phyloP scores from a whole-genome alignment of 331 rosid genomes.

The Malus hybrid region DNA sequence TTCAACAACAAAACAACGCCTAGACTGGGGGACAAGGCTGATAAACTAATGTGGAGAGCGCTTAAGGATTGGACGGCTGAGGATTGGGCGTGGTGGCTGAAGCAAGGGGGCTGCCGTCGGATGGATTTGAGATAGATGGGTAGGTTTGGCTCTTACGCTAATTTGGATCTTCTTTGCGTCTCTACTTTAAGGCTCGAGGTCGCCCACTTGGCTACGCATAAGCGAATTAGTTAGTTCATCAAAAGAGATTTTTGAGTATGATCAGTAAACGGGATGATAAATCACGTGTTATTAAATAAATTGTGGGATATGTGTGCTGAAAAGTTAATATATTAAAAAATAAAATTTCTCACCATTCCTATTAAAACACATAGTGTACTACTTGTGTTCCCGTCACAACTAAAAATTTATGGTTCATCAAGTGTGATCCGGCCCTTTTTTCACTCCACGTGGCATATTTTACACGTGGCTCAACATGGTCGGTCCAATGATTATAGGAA shows the following conservation, averaged over 20 bases:
- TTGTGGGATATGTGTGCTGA: too few relatives aligned
- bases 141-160: slow-evolving; percentile 78
- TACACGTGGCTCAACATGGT: slow-evolving; percentile 26
- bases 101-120: slow-evolving; percentile 21
- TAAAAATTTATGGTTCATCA: background rate
- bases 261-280: too few relatives aligned
- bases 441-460: slow-evolving; percentile 17
- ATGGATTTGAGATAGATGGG: slow-evolving; percentile 34
- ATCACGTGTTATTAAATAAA: too few relatives aligned
- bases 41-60: slow-evolving; percentile 28
- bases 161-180: slow-evolving; percentile 78
- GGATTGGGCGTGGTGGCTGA: slow-evolving; percentile 44
- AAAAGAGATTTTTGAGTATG: too few relatives aligned
- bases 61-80: slow-evolving; percentile 31
- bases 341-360: too few relatives aligned
- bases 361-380: too few relatives aligned
- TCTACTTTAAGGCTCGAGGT: slow-evolving; percentile 44
- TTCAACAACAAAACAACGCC: slow-evolving; percentile 44
- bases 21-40: slow-evolving; percentile 37
- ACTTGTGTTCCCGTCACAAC: too few relatives aligned
- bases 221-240: slow-evolving; percentile 7
- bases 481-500: background rate
- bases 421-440: background rate
- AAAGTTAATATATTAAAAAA: too few relatives aligned
- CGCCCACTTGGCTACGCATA: slow-evolving; percentile 55